These are phyloP conservation scores for Yarrowia bubula DNA, from an alignment of 805 yeast species.

Conservation along the genomic window DNA sequence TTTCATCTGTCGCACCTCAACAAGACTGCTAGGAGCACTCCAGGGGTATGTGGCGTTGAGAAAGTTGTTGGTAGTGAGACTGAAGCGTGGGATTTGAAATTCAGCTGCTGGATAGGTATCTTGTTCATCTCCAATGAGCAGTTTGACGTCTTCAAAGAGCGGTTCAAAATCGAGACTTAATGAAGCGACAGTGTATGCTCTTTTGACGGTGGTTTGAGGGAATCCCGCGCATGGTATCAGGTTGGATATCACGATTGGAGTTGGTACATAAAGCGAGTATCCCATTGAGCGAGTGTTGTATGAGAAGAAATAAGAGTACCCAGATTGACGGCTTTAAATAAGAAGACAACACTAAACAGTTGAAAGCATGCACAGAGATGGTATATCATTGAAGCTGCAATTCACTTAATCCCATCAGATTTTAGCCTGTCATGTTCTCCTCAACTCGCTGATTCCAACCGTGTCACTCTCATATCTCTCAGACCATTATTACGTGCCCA, in stretches of 20 bases:
- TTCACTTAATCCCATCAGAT: too few relatives aligned
- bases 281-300: not conserved
- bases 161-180: slow-evolving; percentile 3
- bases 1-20: not conserved
- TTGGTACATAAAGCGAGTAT: not conserved
- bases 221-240: not conserved
- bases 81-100: slow-evolving; percentile 1
- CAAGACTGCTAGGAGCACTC: not conserved
- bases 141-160: not conserved
- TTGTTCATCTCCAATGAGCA: not conserved
- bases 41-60: not conserved
- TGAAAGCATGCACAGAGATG: too few relatives aligned
- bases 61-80: not conserved
- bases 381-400: too few relatives aligned
- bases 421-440: too few relatives aligned
- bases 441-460: too few relatives aligned
- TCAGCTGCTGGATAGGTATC: not conserved
- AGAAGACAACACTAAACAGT: too few relatives aligned
- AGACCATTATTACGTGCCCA: too few relatives aligned
- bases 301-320: not conserved
- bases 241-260: slow-evolving; percentile 12
- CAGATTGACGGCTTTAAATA: too few relatives aligned
- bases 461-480: too few relatives aligned
- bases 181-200: not conserved
- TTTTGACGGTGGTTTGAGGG: not conserved